phyloP scores from a whole-genome alignment of 2,329 filamentous ascomycete genomes.

The Diaporthe destruens region DNA sequence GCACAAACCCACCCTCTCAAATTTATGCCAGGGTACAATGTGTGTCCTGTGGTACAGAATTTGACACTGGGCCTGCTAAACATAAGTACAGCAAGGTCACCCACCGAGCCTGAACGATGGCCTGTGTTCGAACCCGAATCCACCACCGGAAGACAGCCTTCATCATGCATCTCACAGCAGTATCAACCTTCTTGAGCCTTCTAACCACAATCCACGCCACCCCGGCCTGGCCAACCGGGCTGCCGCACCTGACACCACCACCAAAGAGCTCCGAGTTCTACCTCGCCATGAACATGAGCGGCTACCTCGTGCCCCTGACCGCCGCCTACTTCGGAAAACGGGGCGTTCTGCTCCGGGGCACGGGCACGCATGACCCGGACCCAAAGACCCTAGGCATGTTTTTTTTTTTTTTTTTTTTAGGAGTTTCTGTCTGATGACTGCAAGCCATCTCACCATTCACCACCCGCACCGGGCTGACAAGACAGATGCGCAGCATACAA shows the following conservation, averaged over 20 bases:
- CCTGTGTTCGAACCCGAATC: neutral
- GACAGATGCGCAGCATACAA: slow-evolving; percentile 25
- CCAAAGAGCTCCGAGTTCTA: slow-evolving; percentile 19
- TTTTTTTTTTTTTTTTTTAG: neutral
- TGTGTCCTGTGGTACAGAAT: neutral
- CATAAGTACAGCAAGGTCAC: neutral
- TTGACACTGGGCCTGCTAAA: neutral
- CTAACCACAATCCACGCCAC: neutral
- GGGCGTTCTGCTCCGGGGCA: slow-evolving; percentile 15
- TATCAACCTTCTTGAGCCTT: neutral
- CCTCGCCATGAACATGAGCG: slow-evolving; percentile 31
- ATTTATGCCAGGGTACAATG: neutral
- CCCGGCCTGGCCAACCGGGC: neutral
- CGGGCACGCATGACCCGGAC: neutral
- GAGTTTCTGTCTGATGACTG: neutral
- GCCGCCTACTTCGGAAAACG: slow-evolving; percentile 24
- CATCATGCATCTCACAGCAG: neutral
- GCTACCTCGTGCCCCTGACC: slow-evolving; percentile 6
- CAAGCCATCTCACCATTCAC: neutral
- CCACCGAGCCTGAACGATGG: neutral
- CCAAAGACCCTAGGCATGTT: slow-evolving; percentile 18
- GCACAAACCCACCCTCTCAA: neutral
- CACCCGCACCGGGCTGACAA: neutral
- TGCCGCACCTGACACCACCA: neutral
- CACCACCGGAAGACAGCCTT: neutral